These are phyloP conservation scores for Caloboletus inedulis DNA, from an alignment of 1,284 basidiomycete species.

Conservation along the genomic window DNA sequence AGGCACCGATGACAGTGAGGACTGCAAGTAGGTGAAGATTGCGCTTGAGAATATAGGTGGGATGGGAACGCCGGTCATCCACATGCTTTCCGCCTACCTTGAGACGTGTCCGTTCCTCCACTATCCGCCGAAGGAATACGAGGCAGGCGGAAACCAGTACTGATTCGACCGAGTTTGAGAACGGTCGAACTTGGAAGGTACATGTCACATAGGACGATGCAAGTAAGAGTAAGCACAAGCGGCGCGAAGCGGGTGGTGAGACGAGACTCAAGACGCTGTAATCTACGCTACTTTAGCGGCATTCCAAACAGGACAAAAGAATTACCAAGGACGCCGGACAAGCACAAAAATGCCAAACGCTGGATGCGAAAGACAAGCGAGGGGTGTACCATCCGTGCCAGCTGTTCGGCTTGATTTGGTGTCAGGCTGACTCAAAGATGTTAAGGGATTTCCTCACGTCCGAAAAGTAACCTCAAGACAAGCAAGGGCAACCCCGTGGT, in stretches of 20 bases:
- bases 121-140: constrained; percentile 20
- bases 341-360: constrained; percentile 32
- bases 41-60: constrained; percentile 4
- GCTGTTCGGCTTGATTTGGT: constrained; percentile 10
- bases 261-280: constrained; percentile 29
- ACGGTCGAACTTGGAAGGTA: constrained; percentile 41
- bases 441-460: constrained; percentile 24
- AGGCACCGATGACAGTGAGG: constrained; percentile 30
- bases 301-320: neutral
- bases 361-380: constrained; percentile 31
- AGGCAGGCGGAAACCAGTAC: constrained; percentile 34
- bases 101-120: neutral
- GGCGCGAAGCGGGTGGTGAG: constrained; percentile 19
- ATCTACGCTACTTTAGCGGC: constrained; percentile 27
- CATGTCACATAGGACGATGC: constrained; percentile 38
- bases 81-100: neutral
- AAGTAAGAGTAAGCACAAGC: constrained; percentile 33
- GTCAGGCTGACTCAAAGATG: constrained; percentile 11
- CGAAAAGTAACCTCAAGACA: constrained; percentile 16
- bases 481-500: constrained; percentile 37
- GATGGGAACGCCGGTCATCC: neutral
- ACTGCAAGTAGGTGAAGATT: constrained; percentile 26
- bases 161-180: constrained; percentile 41
- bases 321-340: constrained; percentile 37
- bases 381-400: constrained; percentile 15